Conservation (phyloP, 2,329 filamentous ascomycete species). For the Zopfia rhizophila region DNA sequence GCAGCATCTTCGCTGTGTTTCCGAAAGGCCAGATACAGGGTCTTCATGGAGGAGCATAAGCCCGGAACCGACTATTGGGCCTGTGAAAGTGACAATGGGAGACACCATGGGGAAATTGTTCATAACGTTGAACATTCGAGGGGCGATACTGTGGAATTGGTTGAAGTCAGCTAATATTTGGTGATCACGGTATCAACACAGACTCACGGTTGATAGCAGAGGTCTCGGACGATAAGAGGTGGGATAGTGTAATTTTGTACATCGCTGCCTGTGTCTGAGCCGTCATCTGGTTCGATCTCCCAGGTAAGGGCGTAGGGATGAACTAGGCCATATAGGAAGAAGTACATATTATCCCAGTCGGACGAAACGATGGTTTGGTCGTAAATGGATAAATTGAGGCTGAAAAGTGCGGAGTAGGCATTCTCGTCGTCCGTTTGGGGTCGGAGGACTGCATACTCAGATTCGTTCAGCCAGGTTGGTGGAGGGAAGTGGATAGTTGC, state of each 20-base stretch:
- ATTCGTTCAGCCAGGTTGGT: constrained; percentile 8
- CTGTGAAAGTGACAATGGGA: constrained; percentile 8
- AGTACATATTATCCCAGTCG: constrained; percentile 9
- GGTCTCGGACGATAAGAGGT: constrained; percentile 10
- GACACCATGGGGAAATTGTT: constrained; percentile 7
- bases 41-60: constrained; percentile 6
- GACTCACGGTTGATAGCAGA: constrained; percentile 26
- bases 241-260: constrained; percentile 11
- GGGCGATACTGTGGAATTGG: constrained; percentile 6
- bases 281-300: constrained; percentile 5
- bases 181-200: constrained; percentile 9
- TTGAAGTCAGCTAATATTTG: constrained; percentile 5
- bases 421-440: constrained; percentile 3
- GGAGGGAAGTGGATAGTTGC: constrained; percentile 6
- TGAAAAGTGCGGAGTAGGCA: constrained; percentile 9
- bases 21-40: constrained; percentile 3
- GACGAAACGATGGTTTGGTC: constrained; percentile 7
- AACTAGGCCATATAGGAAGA: constrained; percentile 11
- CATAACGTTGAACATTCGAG: constrained; percentile 6
- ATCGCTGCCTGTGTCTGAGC: constrained; percentile 7
- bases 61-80: constrained; percentile 6
- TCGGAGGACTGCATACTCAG: constrained; percentile 9
- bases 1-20: constrained; percentile 7
- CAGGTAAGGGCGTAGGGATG: constrained; percentile 8
- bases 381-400: constrained; percentile 8